Evolutionary conservation across 1,284 basidiomycete genomes (phyloP), one percentile per base, ranked within the genome.

Genomic region (Thelephora terrestris): DNA sequence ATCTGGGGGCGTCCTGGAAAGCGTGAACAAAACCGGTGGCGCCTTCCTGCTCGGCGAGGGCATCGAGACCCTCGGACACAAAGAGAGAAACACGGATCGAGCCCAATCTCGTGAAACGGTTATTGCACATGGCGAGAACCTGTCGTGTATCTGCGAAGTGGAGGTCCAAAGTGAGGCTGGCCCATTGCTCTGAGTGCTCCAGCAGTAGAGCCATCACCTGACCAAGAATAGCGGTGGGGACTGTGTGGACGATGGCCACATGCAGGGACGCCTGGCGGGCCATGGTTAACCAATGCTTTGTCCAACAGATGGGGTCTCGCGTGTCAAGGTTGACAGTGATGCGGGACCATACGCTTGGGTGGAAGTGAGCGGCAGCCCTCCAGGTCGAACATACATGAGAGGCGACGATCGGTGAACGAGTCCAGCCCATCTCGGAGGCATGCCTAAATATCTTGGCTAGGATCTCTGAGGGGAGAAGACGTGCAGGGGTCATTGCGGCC

Each of bases 361-460:
- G 29, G 29, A 67, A 64, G 45, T 60, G 61, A 5, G 76, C 67
- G 0, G 77, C 78, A 53, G 65, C 68, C 46, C 78, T 69, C 80
- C 80, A 84, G 48, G 72, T 64, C 3, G 73, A 69, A 55, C 78
- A 83, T 32, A 81, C 78, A 46, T 79, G 76, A 12, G 78, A 80
- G 38, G 71, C 70, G 40, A 70, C 66, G 17, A 81, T 58, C 14
- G 79, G 79, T 9, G 73, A 76, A 20, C 70, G 69, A 17, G 71
- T 73, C 74, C 76, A 81, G 10, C 75, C 75, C 44, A 68, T 66
- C 20, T 61, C 61, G 7, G 72, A 68, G 55, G 75, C 78, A 27
- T 68, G 60, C 50, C 75, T 70, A 54, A 81, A 76, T 27, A 81
- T 75, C 50, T 63, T 60, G 29, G 72, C 74, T 37, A 84, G 70